Evolutionary conservation across 2,329 filamentous ascomycete genomes (phyloP).

Genomic region (Alternaria ventricosa): DNA sequence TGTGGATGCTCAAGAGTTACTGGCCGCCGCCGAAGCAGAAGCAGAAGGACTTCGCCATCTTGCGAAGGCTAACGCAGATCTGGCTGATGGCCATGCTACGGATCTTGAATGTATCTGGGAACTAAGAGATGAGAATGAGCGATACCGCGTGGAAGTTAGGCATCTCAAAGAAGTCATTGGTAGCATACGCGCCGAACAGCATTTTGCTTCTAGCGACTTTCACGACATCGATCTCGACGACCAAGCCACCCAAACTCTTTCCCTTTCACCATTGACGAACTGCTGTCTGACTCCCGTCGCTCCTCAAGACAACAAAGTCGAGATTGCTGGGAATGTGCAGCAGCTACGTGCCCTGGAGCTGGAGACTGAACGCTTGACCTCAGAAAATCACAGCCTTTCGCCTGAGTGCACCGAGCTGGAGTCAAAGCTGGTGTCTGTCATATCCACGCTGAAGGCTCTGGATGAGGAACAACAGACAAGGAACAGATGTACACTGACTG

Average conservation of each 20-base stretch:
- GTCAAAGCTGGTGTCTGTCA: background rate
- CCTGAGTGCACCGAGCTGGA: background rate
- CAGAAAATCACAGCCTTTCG: background rate
- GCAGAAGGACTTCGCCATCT: background rate
- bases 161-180: background rate
- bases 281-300: background rate
- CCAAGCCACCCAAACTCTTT: background rate
- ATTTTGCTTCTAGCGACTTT: background rate
- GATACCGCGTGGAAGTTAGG: background rate
- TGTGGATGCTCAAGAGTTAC: background rate
- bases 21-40: constrained; percentile 2
- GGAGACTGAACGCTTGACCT: background rate
- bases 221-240: background rate
- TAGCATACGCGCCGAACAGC: background rate
- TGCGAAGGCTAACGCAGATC: background rate
- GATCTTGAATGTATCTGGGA: background rate
- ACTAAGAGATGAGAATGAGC: background rate
- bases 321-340: background rate
- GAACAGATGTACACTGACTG: background rate
- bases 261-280: background rate
- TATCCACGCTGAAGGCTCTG: background rate
- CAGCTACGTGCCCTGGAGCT: background rate
- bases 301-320: background rate
- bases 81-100: background rate
- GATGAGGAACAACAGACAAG: background rate